Evolutionary conservation across 2,329 filamentous ascomycete genomes (phyloP).

Genomic region (Lachnellula suecica): DNA sequence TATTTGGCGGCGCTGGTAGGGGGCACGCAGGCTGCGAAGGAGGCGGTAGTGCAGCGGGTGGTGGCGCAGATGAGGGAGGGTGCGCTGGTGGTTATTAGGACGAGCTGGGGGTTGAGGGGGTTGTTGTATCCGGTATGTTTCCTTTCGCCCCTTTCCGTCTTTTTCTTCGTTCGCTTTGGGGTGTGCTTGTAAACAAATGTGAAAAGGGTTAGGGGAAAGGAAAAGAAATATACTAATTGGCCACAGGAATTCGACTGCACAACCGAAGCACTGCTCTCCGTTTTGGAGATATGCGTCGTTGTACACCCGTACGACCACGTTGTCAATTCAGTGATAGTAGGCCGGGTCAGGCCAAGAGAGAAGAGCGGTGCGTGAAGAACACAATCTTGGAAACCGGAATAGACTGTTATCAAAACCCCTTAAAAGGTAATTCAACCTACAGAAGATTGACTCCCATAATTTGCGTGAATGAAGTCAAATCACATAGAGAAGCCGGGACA

Average conservation of each 20-base stretch:
- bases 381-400: no score
- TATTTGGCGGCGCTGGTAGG: constrained; percentile 52
- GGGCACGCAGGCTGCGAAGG: constrained; percentile 39
- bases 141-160: constrained; percentile 34
- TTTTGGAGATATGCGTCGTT: constrained; percentile 41
- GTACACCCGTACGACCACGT: constrained; percentile 49
- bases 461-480: no score
- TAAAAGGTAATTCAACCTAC: no score
- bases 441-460: no score
- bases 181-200: no score
- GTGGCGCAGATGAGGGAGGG: constrained; percentile 40
- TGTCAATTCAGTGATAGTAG: constrained; percentile 49
- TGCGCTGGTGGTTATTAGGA: constrained; percentile 45
- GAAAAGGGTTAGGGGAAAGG: no score
- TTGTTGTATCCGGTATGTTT: constrained; percentile 49
- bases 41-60: constrained; percentile 38
- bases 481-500: no score
- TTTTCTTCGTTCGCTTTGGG: no score
- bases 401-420: no score
- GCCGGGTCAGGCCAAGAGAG: constrained; percentile 16
- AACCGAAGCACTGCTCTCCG: neutral
- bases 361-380: neutral
- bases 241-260: neutral
- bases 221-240: neutral
- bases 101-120: constrained; percentile 42